Evolutionary conservation across 2,329 filamentous ascomycete species (phyloP), one percentile per base, ranked within the genome.

Genomic region (Neocatenulostroma microsporum): DNA sequence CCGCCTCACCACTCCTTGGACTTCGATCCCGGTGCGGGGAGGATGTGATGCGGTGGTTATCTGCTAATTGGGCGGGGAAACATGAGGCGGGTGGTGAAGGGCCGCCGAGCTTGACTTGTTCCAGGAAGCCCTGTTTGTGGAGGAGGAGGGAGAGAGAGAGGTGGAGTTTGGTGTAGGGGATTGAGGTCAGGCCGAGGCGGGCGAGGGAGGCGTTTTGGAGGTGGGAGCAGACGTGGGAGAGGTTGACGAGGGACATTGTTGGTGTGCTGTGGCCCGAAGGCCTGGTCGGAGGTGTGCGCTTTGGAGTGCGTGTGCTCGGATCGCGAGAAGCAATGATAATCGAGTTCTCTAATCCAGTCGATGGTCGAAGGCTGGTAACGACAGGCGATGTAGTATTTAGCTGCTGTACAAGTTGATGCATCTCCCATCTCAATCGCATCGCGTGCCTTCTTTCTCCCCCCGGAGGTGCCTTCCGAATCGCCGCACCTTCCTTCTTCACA

Each of bases 161-260:
- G 68, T 91, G 87, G 58, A 87, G 77, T 49, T 88, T 88, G 33
- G 77, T 80, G 66, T 82, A 80, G 30, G 81, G 78, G 45, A 94
- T 74, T 6, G 85, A 93, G 21, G 88, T 94, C 34, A 94, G 70
- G 49, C 82, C 84, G 0, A 95, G 77, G 1, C 82, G 79, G n/a
- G 84, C 85, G 54, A 79, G 79, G 39, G 82, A 82, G 49, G 84
- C 84, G 69, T 95, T 95, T 62, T 91, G 84, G 39, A 95, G 73
- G 68, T 94, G 87, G 49, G 86, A 87, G 72, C 84, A 93, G 65
- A 88, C 78, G 69, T 89, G 70, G 53, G 78, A 73, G 47, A 94
- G 74, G 63, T 81, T 77, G 57, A 75, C 69, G 64, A 94, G 74
- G 53, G 80, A 84, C 80, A 85, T 84, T 30, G 30, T 21, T 13